Evolutionary conservation across 1,284 basidiomycete species (phyloP).

Genomic region (Thecaphora thlaspeos): DNA sequence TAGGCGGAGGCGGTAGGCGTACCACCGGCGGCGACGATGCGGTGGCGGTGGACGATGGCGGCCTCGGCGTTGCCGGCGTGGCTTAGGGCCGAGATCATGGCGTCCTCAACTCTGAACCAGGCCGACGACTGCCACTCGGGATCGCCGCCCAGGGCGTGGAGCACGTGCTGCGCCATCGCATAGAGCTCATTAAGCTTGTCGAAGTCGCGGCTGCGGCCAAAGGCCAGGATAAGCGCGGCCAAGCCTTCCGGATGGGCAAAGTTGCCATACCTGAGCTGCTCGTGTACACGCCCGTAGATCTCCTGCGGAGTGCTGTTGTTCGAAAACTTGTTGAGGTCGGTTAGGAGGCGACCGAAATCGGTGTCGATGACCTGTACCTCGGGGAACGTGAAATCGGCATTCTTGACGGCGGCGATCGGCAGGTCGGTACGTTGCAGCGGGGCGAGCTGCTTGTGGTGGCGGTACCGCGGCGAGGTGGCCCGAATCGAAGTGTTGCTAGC

Average conservation of each 20-base stretch:
- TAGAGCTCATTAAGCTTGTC: conserved; percentile 62
- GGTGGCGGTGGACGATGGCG: conserved; percentile 44
- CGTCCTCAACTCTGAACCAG: conserved; percentile 49
- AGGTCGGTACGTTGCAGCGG: conserved; percentile 27
- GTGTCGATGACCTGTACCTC: conserved; percentile 43
- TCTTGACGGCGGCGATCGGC: conserved; percentile 11
- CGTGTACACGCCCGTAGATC: conserved; percentile 16
- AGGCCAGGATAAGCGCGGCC: conserved; percentile 39
- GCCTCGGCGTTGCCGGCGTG: conserved; percentile 45
- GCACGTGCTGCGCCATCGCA: conserved; percentile 60
- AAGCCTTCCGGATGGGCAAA: conserved; percentile 41
- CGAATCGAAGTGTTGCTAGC: conserved; percentile 10
- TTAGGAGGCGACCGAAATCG: conserved; percentile 30
- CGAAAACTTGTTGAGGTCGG: conserved; percentile 9
- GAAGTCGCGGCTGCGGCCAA: conserved; percentile 62
- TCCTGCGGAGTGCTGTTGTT: conserved; percentile 16
- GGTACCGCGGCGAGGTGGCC: conserved; percentile 8
- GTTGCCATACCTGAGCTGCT: conserved; percentile 32
- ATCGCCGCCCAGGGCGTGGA: conserved; percentile 34
- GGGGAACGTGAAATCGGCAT: conserved; percentile 17
- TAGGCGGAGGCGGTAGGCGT: conserved; percentile 47
- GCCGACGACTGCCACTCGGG: conserved; percentile 59
- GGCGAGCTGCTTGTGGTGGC: conserved; percentile 10
- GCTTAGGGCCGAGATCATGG: conserved; percentile 52
- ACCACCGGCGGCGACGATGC: conserved; percentile 47